These are phyloP conservation scores for Kwoniella sp. DNA, from an alignment of 768 basidiomycete genomes.

Conservation along the genomic window DNA sequence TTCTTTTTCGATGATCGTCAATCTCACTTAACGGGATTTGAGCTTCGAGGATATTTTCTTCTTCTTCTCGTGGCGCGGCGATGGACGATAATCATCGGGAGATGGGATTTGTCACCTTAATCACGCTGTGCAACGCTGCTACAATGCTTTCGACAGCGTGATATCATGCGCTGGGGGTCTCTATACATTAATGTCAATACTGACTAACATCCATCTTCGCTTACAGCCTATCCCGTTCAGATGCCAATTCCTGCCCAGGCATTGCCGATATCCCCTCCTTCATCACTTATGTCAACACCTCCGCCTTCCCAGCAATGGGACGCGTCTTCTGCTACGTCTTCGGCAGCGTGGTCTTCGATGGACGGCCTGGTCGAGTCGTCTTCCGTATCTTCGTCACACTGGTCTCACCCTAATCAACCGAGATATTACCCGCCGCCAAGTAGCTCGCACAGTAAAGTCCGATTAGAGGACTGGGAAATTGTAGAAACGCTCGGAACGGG, in stretches of 20 bases:
- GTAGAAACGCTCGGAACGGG: conserved; percentile 78
- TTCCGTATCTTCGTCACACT: conserved; percentile 5
- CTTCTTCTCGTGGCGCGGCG: too few relatives aligned
- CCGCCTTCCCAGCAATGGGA: conserved; percentile 36
- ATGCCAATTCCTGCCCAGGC: conserved; percentile 19
- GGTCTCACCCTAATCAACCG: conserved; percentile 17
- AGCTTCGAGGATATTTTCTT: too few relatives aligned
- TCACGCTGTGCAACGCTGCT: too few relatives aligned
- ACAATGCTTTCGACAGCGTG: too few relatives aligned
- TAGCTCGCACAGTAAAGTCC: conserved; percentile 16
- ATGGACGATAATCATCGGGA: too few relatives aligned
- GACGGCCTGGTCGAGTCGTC: conserved; percentile 30
- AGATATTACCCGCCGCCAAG: conserved; percentile 13
- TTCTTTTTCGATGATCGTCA: too few relatives aligned
- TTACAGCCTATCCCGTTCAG: conserved; percentile 7
- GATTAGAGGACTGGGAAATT: conserved; percentile 57
- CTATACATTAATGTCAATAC: too few relatives aligned
- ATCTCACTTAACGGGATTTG: too few relatives aligned
- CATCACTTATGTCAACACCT: conserved; percentile 45
- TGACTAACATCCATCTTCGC: not conserved
- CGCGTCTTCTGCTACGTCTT: conserved; percentile 19
- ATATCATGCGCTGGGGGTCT: too few relatives aligned
- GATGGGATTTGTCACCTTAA: too few relatives aligned
- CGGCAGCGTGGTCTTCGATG: conserved; percentile 18
- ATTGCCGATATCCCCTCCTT: conserved; percentile 42